These are phyloP conservation scores for Withania somnifera DNA, from an alignment of 305 asterid species.

Conservation along the genomic window DNA sequence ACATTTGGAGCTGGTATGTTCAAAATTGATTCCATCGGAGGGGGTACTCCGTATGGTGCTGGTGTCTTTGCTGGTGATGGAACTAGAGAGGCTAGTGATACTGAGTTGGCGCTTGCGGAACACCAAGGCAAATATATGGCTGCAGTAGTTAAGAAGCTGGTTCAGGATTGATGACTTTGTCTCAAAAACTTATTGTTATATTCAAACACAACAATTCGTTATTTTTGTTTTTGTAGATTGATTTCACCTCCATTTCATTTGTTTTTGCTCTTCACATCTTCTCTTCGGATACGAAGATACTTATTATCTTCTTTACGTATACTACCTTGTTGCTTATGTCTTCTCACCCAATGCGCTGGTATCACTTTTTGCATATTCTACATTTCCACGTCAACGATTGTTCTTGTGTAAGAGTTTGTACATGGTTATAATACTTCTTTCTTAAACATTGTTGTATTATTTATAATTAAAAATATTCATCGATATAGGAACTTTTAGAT, in stretches of 20 bases:
- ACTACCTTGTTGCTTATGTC: background rate
- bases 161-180: slow-evolving; percentile 18
- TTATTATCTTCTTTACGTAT: background rate
- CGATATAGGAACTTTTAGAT: background rate
- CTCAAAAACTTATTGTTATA: background rate
- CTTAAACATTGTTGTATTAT: background rate
- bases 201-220: background rate
- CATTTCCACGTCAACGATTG: background rate
- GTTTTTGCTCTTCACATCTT: background rate
- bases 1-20: slow-evolving; percentile 84
- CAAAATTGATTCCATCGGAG: slow-evolving; percentile 64
- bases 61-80: slow-evolving; percentile 91
- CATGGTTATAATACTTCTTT: background rate
- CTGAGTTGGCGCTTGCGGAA: slow-evolving; percentile 72
- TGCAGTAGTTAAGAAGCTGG: slow-evolving; percentile 44
- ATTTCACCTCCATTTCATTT: background rate
- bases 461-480: background rate
- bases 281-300: background rate
- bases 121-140: slow-evolving; percentile 96
- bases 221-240: background rate
- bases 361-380: background rate
- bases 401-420: background rate
- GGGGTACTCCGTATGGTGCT: slow-evolving; percentile 84
- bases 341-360: background rate
- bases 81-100: slow-evolving; percentile 55